Evolutionary conservation across 2,329 filamentous ascomycete genomes (phyloP), one percentile per base, ranked within the genome.

Genomic region (Lomentospora prolificans): DNA sequence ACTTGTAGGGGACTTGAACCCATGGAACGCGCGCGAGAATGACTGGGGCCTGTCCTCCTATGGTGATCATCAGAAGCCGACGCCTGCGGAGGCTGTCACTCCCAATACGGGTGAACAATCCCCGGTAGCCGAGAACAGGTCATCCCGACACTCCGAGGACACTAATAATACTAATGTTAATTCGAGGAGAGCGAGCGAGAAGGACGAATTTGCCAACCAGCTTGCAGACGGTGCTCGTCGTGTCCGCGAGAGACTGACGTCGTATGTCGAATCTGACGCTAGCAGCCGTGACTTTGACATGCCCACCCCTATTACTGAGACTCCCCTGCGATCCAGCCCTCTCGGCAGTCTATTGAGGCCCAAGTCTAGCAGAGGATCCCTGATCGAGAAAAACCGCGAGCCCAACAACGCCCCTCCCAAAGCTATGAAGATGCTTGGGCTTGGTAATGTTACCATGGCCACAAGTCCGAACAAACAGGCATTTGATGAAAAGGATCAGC

Each of bases 181-280:
- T 25, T 31, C 50, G 48, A 46, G 24, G 17, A n/a, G 10, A 30
- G 25, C 33, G 31, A 46, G 36, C 14, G 82, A 85, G 54, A 76
- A 79, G 3, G 82, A 89, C 54, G 87, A 89, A 27, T 90, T 91
- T 64, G 84, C 85, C 17, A 82, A 78, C 54, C 85, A 90, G 63
- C 76, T 91, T 39, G 87, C 86, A 2, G 80, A 84, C 60, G 81
- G 87, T 14, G 82, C 86, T 55, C 80, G 81, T 28, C 80, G 85
- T 1, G 85, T 91, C 6, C 83, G 88, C 53, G 86, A 91, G 67
- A 85, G 82, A 61, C 72, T 91, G 48, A 87, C 82, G 6, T 85
- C 80, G 0, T 86, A 84, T 60, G 82, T 81, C 0, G 85, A 87
- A 61, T 77, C 78, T 2, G 83, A 89, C 36, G n/a, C 17, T 14